Conservation (phyloP, 129 eudicot species). For the Tagetes erecta region DNA sequence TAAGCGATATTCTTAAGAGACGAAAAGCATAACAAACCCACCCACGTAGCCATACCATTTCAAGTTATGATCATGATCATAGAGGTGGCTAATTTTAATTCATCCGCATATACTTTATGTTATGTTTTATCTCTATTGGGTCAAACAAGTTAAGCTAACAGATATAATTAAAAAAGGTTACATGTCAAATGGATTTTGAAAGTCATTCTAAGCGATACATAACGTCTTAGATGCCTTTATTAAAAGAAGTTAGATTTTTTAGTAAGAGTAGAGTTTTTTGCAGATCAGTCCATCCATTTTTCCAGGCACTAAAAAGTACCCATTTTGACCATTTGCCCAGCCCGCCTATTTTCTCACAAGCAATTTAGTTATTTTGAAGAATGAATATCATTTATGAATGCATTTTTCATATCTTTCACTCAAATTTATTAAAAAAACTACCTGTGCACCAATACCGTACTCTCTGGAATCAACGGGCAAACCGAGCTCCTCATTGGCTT, state of each 20-base stretch:
- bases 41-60: no score
- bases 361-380: neutral
- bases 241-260: neutral
- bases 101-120: neutral
- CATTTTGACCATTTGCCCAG: neutral
- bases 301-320: neutral
- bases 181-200: neutral
- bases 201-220: neutral
- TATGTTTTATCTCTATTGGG: neutral
- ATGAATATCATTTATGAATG: neutral
- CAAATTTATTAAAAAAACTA: conserved; percentile 6
- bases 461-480: conserved; percentile 90
- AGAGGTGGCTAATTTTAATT: neutral
- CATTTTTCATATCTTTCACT: neutral
- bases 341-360: neutral
- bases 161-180: neutral
- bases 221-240: neutral
- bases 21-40: no score
- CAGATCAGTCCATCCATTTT: neutral
- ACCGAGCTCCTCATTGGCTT: conserved; percentile 97
- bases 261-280: conserved; percentile 1
- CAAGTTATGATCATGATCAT: no score
- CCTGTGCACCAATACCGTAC: conserved; percentile 67
- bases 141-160: neutral
- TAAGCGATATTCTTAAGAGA: no score